These are phyloP conservation scores for Pseudotsuga menziesii DNA, from an alignment of 75 land plant genomes.

Conservation along the genomic window DNA sequence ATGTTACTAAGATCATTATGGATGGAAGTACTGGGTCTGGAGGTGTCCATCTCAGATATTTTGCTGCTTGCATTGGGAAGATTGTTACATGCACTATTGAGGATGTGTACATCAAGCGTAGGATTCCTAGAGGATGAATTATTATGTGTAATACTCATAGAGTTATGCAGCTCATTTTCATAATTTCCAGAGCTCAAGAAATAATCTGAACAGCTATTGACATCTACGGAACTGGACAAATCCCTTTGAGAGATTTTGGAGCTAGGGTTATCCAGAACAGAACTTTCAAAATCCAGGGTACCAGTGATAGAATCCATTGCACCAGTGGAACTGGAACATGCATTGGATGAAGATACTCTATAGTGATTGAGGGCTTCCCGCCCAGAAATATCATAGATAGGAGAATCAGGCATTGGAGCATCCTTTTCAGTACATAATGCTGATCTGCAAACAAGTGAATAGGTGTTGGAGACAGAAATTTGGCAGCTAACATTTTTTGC, in stretches of 20 bases:
- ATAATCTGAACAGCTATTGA: not conserved
- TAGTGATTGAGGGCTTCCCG: not conserved
- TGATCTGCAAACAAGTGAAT: too few relatives aligned
- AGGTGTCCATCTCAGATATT: not conserved
- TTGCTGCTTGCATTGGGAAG: not conserved
- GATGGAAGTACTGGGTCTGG: not conserved
- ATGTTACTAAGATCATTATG: not conserved
- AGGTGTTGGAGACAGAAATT: not conserved
- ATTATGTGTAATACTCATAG: not conserved
- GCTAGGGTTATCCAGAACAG: not conserved
- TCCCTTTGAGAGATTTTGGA: not conserved
- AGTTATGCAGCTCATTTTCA: slow-evolving; percentile 3
- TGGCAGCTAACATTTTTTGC: not conserved
- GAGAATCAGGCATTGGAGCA: not conserved
- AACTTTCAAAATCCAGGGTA: not conserved
- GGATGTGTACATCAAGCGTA: not conserved
- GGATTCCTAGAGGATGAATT: not conserved
- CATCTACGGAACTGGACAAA: not conserved
- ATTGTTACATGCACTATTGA: not conserved
- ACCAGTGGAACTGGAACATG: not conserved
- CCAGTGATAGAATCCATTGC: not conserved
- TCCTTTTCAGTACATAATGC: not conserved
- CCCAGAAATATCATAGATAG: not conserved
- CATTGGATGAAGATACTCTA: not conserved
- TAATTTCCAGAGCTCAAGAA: not conserved